A percentile compares a stretch with the other conserved stretches of the same genome.
Evolutionary conservation across 805 yeast species (phyloP).

Genomic region (Metschnikowia borealis): DNA sequence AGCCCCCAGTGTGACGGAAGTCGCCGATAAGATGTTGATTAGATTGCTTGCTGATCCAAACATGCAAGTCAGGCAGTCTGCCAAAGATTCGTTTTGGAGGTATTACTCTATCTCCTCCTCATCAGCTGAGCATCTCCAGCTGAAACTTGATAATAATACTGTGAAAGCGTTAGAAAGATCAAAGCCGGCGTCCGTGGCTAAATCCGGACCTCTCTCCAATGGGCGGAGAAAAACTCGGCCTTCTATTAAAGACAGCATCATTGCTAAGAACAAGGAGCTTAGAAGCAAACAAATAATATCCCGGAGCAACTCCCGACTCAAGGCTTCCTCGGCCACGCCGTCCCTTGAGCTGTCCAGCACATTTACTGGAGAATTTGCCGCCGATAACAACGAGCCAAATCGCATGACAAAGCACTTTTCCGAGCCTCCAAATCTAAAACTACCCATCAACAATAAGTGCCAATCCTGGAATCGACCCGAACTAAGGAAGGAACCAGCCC

Average conservation of each 20-base stretch:
- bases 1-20: conserved; percentile 28
- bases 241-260: conserved; percentile 46
- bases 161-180: conserved; percentile 61
- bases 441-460: background rate
- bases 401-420: background rate
- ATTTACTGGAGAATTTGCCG: background rate
- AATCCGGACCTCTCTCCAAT: background rate
- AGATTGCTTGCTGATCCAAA: conserved; percentile 76
- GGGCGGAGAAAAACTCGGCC: conserved; percentile 29
- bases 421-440: background rate
- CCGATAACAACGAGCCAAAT: background rate
- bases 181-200: conserved; percentile 38
- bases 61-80: conserved; percentile 71
- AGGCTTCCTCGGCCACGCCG: background rate
- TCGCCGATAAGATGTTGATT: conserved; percentile 46
- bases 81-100: conserved; percentile 73
- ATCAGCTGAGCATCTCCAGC: conserved; percentile 41
- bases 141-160: conserved; percentile 41
- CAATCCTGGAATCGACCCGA: background rate
- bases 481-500: background rate
- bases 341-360: background rate
- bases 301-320: conserved; percentile 16
- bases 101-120: conserved; percentile 52
- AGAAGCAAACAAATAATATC: conserved; percentile 21
- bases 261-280: conserved; percentile 41